Conservation (phyloP, 345 rosid genomes). For the Erysimum cheiranthoides region DNA sequence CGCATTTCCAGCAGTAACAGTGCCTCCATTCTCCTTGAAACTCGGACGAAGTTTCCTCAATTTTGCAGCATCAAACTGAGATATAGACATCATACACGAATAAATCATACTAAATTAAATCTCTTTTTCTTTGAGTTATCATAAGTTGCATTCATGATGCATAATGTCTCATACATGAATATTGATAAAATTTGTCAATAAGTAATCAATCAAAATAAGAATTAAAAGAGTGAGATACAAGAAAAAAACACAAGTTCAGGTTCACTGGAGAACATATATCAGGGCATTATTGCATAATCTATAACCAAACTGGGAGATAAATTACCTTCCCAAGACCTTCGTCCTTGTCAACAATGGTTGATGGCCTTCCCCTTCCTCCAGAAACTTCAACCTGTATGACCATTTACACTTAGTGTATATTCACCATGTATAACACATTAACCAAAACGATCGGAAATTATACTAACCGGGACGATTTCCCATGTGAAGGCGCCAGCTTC, state of each 20-base stretch:
- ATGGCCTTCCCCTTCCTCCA: constrained; percentile 90
- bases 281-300: background rate
- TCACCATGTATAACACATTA: constrained; percentile 8
- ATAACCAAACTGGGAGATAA: background rate
- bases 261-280: constrained; percentile 3
- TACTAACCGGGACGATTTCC: constrained; percentile 90
- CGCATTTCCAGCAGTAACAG: constrained; percentile 97
- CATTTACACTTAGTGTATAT: constrained; percentile 8
- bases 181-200: background rate
- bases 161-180: constrained; percentile 8
- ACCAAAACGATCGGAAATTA: constrained; percentile 14
- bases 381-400: constrained; percentile 85
- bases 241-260: background rate
- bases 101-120: background rate
- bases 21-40: constrained; percentile 91
- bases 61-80: constrained; percentile 90
- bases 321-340: constrained; percentile 96
- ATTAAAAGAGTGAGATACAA: background rate
- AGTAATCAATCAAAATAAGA: background rate
- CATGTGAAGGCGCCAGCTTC: constrained; percentile 82
- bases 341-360: constrained; percentile 82
- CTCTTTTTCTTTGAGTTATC: background rate
- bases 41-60: constrained; percentile 94
- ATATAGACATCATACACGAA: constrained; percentile 22
- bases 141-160: background rate